These are phyloP conservation scores for Ophiostoma populinum DNA, from an alignment of 2,329 filamentous ascomycete species.

Conservation along the genomic window DNA sequence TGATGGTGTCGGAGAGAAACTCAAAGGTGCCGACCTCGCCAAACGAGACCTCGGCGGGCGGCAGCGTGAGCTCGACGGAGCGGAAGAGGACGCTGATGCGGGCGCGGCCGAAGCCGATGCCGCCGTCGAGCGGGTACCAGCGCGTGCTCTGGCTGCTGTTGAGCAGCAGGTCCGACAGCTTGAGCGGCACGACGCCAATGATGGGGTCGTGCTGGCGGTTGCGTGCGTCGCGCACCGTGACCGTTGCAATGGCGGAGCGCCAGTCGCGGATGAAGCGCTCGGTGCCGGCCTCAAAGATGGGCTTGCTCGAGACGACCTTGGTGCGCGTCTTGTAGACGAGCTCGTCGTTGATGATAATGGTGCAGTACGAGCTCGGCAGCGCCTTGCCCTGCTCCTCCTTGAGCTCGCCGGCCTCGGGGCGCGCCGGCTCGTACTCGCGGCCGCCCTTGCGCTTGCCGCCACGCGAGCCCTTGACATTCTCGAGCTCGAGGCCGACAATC, in stretches of 20 bases:
- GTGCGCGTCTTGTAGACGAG: slow-evolving; percentile 81
- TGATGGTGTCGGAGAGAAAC: slow-evolving; percentile 56
- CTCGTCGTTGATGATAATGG: slow-evolving; percentile 76
- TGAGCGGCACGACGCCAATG: slow-evolving; percentile 77
- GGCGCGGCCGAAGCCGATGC: slow-evolving; percentile 78
- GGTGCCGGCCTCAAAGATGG: slow-evolving; percentile 93
- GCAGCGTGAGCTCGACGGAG: slow-evolving; percentile 69
- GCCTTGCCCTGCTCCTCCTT: slow-evolving; percentile 68
- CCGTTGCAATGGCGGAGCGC: slow-evolving; percentile 70
- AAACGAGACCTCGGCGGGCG: slow-evolving; percentile 67
- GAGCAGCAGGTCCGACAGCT: slow-evolving; percentile 72
- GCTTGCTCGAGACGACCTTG: slow-evolving; percentile 85
- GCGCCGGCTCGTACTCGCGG: slow-evolving; percentile 76
- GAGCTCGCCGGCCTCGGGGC: slow-evolving; percentile 61
- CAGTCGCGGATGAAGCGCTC: slow-evolving; percentile 89
- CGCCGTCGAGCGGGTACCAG: slow-evolving; percentile 94
- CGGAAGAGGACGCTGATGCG: slow-evolving; percentile 82
- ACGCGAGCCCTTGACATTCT: slow-evolving; percentile 67
- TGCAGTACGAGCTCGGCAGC: slow-evolving; percentile 85
- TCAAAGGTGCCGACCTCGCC: slow-evolving; percentile 91
- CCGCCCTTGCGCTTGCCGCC: slow-evolving; percentile 66
- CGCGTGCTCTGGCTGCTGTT: slow-evolving; percentile 72
- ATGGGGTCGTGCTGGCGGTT: slow-evolving; percentile 91
- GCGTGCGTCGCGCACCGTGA: slow-evolving; percentile 75
- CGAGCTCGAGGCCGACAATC: slow-evolving; percentile 86